These are phyloP conservation scores for Lactarius deliciosus DNA, from an alignment of 768 basidiomycete species.

Conservation along the genomic window DNA sequence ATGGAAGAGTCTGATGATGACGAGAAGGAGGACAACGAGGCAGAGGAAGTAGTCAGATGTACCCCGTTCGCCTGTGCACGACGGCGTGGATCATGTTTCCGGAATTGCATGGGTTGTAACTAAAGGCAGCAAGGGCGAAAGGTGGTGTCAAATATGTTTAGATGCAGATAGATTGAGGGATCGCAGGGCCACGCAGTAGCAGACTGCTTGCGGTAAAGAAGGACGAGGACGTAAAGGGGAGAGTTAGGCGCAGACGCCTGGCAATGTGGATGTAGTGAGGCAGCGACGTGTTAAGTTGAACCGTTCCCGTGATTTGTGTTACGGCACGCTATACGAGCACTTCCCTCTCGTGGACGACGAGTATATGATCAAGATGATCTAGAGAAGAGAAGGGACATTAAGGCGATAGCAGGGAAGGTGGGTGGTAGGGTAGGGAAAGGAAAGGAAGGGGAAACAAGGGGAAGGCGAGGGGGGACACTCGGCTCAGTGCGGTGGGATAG, in stretches of 20 bases:
- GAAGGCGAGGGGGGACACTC: no score
- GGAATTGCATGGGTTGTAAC: conserved; percentile 24
- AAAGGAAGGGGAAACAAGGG: background rate
- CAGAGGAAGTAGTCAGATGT: conserved; percentile 41
- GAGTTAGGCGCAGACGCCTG: conserved; percentile 10
- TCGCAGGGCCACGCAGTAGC: conserved; percentile 25
- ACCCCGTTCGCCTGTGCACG: conserved; percentile 31
- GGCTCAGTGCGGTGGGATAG: background rate
- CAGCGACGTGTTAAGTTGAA: conserved; percentile 21
- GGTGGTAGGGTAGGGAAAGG: background rate
- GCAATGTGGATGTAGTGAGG: conserved; percentile 30
- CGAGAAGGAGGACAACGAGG: conserved; percentile 46
- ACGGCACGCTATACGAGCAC: background rate
- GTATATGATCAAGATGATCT: background rate
- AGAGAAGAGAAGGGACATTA: conserved; percentile 3
- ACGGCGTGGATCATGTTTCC: conserved; percentile 27
- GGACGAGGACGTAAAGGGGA: conserved; percentile 27
- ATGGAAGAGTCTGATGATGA: conserved; percentile 45
- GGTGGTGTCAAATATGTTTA: conserved; percentile 5
- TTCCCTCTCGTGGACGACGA: background rate
- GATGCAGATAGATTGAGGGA: conserved; percentile 26
- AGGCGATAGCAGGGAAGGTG: background rate
- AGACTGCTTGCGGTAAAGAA: conserved; percentile 19
- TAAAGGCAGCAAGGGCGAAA: conserved; percentile 2
- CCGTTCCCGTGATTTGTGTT: conserved; percentile 3